Conservation (phyloP, 352 stramenopile species). For the Globisporangium cystogenes region DNA sequence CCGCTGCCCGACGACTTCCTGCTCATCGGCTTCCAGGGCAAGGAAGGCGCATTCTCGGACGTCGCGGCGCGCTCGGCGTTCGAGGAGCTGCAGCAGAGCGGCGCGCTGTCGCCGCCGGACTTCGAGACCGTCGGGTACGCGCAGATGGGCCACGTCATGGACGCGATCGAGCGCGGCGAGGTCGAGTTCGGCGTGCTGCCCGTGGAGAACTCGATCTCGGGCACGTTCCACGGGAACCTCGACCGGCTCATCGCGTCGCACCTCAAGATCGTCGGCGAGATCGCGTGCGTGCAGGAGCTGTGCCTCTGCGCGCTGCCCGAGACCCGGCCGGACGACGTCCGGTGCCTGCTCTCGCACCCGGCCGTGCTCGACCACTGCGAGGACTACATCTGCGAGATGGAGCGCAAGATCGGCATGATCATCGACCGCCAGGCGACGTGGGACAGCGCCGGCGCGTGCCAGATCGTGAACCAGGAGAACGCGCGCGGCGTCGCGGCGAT, state of each 20-base stretch:
- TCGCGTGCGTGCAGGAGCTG: slow-evolving; percentile 58
- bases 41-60: slow-evolving; percentile 68
- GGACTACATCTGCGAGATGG: slow-evolving; percentile 56
- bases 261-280: slow-evolving; percentile 69
- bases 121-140: slow-evolving; percentile 62
- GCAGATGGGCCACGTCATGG: slow-evolving; percentile 48
- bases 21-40: slow-evolving; percentile 65
- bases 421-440: slow-evolving; percentile 61
- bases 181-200: slow-evolving; percentile 59
- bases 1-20: slow-evolving; percentile 26
- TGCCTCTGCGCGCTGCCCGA: slow-evolving; percentile 48
- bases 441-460: slow-evolving; percentile 59
- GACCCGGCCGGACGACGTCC: slow-evolving; percentile 35
- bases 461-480: slow-evolving; percentile 51
- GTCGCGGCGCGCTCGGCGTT: slow-evolving; percentile 51
- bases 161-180: slow-evolving; percentile 47
- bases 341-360: slow-evolving; percentile 53
- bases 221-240: slow-evolving; percentile 68
- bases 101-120: slow-evolving; percentile 32
- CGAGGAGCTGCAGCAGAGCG: slow-evolving; percentile 43
- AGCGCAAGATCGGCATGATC: slow-evolving; percentile 41
- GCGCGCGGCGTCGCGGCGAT: slow-evolving; percentile 50
- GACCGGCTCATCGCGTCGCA: slow-evolving; percentile 57
- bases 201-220: slow-evolving; percentile 69
- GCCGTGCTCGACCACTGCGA: slow-evolving; percentile 63